These are phyloP conservation scores for Epichloe brachyelytri DNA, from an alignment of 2,329 filamentous ascomycete species.

Conservation along the genomic window DNA sequence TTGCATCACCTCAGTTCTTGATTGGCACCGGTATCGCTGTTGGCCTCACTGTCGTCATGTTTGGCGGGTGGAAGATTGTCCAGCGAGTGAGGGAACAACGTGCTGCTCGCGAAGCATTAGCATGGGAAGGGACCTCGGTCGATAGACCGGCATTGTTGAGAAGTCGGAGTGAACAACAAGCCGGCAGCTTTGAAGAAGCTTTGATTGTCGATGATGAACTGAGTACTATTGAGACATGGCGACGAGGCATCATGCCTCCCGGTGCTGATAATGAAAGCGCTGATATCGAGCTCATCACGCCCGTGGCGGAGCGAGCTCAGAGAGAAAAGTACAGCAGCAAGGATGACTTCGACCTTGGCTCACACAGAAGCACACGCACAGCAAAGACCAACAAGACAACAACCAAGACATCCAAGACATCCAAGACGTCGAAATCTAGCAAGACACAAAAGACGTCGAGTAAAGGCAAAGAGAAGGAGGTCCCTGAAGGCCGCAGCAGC, in stretches of 20 bases:
- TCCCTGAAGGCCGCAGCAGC: slow-evolving; percentile 1
- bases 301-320: slow-evolving; percentile 37
- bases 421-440: slow-evolving; percentile 12
- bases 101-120: slow-evolving; percentile 16
- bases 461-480: slow-evolving; percentile 11
- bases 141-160: slow-evolving; percentile 14
- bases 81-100: slow-evolving; percentile 55
- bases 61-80: slow-evolving; percentile 95
- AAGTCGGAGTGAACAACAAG: slow-evolving; percentile 18
- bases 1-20: slow-evolving; percentile 85
- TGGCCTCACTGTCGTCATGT: slow-evolving; percentile 88
- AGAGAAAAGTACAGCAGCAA: slow-evolving; percentile 18
- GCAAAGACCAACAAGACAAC: slow-evolving; percentile 14
- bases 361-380: slow-evolving; percentile 21
- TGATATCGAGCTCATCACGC: slow-evolving; percentile 45
- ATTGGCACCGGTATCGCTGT: slow-evolving; percentile 83
- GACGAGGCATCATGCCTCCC: slow-evolving; percentile 38
- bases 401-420: slow-evolving; percentile 15
- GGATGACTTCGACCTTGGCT: slow-evolving; percentile 27
- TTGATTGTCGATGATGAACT: slow-evolving; percentile 45
- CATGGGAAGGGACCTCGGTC: slow-evolving; percentile 13
- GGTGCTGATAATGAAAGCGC: slow-evolving; percentile 31
- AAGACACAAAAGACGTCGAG: slow-evolving; percentile 9
- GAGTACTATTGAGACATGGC: slow-evolving; percentile 45
- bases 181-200: slow-evolving; percentile 36